Percentiles rank a stretch among this genome's conserved stretches.
Evolutionary conservation across 441 rosid species (phyloP).

Genomic region (Syzygium malaccense): DNA sequence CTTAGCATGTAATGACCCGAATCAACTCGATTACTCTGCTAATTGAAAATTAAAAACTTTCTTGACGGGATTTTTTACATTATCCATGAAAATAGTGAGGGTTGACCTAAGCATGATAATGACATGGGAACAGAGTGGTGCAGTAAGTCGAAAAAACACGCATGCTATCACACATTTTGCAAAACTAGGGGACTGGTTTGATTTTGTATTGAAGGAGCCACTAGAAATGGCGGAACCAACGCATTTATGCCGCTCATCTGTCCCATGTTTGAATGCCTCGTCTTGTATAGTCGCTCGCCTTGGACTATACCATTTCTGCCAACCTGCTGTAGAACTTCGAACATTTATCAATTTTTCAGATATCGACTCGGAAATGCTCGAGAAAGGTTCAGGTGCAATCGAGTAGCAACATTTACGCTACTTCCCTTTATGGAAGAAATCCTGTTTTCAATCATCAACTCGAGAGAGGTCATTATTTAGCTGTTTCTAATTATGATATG

Average conservation of each 20-base stretch:
- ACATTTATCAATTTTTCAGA: not conserved
- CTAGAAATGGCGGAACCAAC: slow-evolving; percentile 71
- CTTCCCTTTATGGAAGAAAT: not conserved
- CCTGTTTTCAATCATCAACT: no score
- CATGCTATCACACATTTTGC: slow-evolving; percentile 82
- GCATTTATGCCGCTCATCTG: slow-evolving; percentile 68
- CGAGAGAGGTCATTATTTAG: not conserved
- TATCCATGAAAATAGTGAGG: not conserved
- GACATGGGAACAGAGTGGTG: not conserved
- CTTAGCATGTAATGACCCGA: not conserved
- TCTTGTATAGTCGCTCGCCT: not conserved
- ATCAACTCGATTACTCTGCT: not conserved
- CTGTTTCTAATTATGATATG: not conserved
- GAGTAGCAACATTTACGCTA: no score
- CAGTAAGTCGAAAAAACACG: slow-evolving; percentile 28
- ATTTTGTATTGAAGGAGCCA: slow-evolving; percentile 91
- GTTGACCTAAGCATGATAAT: not conserved
- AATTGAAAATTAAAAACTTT: no score
- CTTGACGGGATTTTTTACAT: not conserved
- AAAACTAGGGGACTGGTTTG: slow-evolving; percentile 81
- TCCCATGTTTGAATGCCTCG: slow-evolving; percentile 43
- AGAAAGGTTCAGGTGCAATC: not conserved
- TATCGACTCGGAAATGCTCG: not conserved
- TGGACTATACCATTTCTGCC: not conserved
- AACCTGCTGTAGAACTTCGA: not conserved